These are phyloP conservation scores for Aspergillus ostianus DNA, from an alignment of 495 filamentous ascomycete species.

Conservation along the genomic window DNA sequence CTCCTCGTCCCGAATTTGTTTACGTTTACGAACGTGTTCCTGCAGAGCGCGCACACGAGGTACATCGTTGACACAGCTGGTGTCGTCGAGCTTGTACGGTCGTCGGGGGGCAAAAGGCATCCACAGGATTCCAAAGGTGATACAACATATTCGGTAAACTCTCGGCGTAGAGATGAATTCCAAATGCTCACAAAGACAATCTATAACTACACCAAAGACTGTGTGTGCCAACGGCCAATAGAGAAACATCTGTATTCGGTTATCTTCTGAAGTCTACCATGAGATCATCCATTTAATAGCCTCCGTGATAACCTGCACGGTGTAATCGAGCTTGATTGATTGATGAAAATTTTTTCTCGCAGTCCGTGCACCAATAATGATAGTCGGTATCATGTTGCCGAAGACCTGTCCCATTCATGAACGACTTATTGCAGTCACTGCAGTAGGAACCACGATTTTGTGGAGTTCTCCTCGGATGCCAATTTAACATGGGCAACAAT, in stretches of 20 bases:
- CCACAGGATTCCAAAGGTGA: too few species aligned
- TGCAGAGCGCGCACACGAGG: conserved; percentile 14
- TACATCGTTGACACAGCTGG: conserved; percentile 22
- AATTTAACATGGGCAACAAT: too few species aligned
- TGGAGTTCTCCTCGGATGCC: neutral
- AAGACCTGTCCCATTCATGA: neutral
- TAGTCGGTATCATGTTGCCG: neutral
- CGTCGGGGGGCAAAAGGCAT: too few species aligned
- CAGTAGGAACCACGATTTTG: neutral
- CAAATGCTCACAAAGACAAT: too few species aligned
- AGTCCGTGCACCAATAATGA: neutral
- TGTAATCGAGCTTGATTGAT: neutral
- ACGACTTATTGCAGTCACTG: neutral
- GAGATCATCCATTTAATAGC: neutral
- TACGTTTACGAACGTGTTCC: conserved; percentile 10
- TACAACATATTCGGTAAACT: too few species aligned
- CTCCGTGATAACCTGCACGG: neutral
- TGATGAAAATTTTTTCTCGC: neutral
- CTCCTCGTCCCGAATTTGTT: conserved; percentile 13
- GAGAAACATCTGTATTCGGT: neutral
- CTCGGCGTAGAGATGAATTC: too few species aligned
- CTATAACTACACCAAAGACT: too few species aligned
- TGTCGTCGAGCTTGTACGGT: conserved; percentile 23
- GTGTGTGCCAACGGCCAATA: too few species aligned
- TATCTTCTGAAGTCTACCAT: neutral